Conservation (phyloP, 805 yeast species). For the Starmerella sirachaensis region DNA sequence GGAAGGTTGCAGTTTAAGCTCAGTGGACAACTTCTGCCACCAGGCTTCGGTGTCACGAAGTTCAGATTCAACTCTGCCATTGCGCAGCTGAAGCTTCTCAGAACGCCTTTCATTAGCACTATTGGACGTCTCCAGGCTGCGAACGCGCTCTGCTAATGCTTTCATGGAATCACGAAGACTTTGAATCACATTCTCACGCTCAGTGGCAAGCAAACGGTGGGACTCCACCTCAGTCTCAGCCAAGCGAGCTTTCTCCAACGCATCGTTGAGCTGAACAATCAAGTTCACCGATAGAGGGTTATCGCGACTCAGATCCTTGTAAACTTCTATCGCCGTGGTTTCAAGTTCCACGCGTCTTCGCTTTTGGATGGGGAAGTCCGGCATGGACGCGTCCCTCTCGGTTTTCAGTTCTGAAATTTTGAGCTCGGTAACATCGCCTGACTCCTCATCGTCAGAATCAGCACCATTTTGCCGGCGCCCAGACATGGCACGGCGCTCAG, state of each 20-base stretch:
- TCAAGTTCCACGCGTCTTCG: slow-evolving; percentile 14
- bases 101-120: slow-evolving; percentile 22
- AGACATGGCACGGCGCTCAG: slow-evolving; percentile 7
- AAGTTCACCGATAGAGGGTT: slow-evolving; percentile 9
- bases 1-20: slow-evolving; percentile 27
- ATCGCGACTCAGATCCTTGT: slow-evolving; percentile 3
- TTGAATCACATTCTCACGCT: slow-evolving; percentile 35
- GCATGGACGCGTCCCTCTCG: background rate
- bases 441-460: slow-evolving; percentile 18
- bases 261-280: slow-evolving; percentile 18
- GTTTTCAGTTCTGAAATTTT: background rate
- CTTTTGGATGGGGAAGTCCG: slow-evolving; percentile 16
- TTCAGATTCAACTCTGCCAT: slow-evolving; percentile 22
- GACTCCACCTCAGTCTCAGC: slow-evolving; percentile 36
- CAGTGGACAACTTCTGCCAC: slow-evolving; percentile 24
- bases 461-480: slow-evolving; percentile 25
- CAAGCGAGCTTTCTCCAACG: slow-evolving; percentile 35
- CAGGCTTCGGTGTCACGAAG: slow-evolving; percentile 3
- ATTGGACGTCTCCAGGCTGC: slow-evolving; percentile 26
- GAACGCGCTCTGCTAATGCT: slow-evolving; percentile 37
- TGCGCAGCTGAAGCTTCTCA: slow-evolving; percentile 21
- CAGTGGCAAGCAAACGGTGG: slow-evolving; percentile 32
- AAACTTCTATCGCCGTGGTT: slow-evolving; percentile 2
- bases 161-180: slow-evolving; percentile 36
- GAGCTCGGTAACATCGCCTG: background rate